Percentiles rank a stretch among this genome's conserved stretches.
These are phyloP conservation scores for Selaginella tamariscina DNA, from an alignment of 75 land plant genomes.

Conservation along the genomic window DNA sequence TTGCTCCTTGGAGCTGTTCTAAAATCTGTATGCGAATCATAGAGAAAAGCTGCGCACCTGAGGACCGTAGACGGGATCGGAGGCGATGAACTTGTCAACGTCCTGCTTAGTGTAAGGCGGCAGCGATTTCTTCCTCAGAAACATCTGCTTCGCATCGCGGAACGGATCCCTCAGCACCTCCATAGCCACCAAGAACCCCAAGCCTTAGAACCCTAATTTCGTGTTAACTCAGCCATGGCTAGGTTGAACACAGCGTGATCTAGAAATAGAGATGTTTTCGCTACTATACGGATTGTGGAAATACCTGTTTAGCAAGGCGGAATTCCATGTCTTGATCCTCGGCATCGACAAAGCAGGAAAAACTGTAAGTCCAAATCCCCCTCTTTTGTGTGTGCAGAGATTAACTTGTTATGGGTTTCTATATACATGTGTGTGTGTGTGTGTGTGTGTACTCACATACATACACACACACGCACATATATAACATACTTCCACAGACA, in stretches of 20 bases:
- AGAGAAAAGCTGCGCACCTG: neutral
- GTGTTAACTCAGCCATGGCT: neutral
- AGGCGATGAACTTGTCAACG: neutral
- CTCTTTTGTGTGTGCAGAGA: no score
- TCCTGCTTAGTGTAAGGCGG: neutral
- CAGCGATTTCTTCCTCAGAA: neutral
- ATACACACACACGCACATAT: no score
- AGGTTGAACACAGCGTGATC: neutral
- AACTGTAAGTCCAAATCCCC: slow-evolving; percentile 40
- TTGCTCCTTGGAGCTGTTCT: no score
- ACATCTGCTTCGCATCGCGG: neutral
- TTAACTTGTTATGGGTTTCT: no score
- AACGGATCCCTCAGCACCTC: neutral
- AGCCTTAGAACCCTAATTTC: neutral
- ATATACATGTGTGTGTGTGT: no score
- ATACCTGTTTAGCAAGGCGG: slow-evolving; percentile 78
- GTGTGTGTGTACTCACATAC: no score
- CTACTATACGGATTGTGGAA: slow-evolving; percentile 84
- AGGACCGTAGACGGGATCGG: neutral
- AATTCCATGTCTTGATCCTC: slow-evolving; percentile 91
- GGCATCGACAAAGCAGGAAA: slow-evolving; percentile 97
- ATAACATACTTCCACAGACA: slow-evolving; percentile 41
- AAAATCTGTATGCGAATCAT: no score
- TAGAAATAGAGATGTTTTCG: slow-evolving; percentile 49
- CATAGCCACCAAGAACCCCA: neutral